phyloP scores from a whole-genome alignment of 1,284 basidiomycete genomes.

The Baeospora myosura region DNA sequence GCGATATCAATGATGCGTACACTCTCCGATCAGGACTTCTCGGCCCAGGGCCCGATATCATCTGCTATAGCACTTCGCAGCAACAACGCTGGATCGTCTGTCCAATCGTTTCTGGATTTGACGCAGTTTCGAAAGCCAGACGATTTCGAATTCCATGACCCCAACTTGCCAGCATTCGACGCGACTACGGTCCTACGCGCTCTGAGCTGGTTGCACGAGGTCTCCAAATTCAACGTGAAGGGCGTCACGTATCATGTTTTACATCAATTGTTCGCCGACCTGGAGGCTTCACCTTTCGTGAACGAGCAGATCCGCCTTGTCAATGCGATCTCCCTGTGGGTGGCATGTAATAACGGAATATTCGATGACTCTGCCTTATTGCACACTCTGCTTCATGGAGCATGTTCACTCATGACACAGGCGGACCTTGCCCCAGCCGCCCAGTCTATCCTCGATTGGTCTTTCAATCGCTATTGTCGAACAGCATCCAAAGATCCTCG shows the following conservation, averaged over 20 bases:
- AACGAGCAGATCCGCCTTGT: slow-evolving; percentile 81
- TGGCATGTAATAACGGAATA: slow-evolving; percentile 49
- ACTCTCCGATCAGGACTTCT: slow-evolving; percentile 53
- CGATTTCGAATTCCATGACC: slow-evolving; percentile 46
- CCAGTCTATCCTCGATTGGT: slow-evolving; percentile 75
- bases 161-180: slow-evolving; percentile 53
- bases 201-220: slow-evolving; percentile 49
- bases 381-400: slow-evolving; percentile 62
- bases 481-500: slow-evolving; percentile 34
- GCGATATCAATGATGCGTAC: slow-evolving; percentile 50
- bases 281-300: slow-evolving; percentile 69
- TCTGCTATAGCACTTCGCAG: slow-evolving; percentile 24
- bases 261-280: slow-evolving; percentile 62
- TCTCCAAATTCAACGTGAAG: slow-evolving; percentile 29
- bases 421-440: slow-evolving; percentile 62
- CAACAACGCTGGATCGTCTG: slow-evolving; percentile 26
- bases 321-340: slow-evolving; percentile 68
- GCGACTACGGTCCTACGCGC: slow-evolving; percentile 44
- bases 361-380: slow-evolving; percentile 57
- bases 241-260: slow-evolving; percentile 72
- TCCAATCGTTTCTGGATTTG: slow-evolving; percentile 39
- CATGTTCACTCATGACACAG: slow-evolving; percentile 59
- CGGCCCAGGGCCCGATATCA: slow-evolving; percentile 31
- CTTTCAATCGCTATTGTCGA: slow-evolving; percentile 45
- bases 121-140: slow-evolving; percentile 41